These are phyloP conservation scores for Termitomyces heimii DNA, from an alignment of 768 basidiomycete genomes.

Conservation along the genomic window DNA sequence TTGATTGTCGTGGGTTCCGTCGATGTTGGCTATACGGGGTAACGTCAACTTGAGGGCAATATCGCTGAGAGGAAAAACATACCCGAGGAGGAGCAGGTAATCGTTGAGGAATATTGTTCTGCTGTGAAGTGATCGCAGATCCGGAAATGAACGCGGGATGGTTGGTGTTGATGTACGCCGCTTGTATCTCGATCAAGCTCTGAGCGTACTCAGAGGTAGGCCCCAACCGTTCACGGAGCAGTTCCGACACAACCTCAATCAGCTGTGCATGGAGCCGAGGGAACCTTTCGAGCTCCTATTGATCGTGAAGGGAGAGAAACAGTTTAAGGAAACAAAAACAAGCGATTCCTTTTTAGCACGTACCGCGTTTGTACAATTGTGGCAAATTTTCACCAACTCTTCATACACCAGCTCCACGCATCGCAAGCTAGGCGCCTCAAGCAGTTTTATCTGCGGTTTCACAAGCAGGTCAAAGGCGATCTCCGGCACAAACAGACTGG, in stretches of 20 bases:
- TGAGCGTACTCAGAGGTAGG: constrained; percentile 97
- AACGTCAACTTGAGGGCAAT: constrained; percentile 11
- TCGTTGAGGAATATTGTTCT: constrained; percentile 35
- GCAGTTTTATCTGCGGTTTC: constrained; percentile 95
- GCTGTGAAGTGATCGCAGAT: constrained; percentile 57
- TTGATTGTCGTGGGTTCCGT: constrained; percentile 57
- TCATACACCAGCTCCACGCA: constrained; percentile 99
- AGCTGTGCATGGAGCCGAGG: constrained; percentile 89
- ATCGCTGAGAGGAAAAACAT: constrained; percentile 20
- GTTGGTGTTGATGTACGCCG: constrained; percentile 99
- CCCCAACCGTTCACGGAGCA: constrained; percentile 89
- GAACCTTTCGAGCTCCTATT: constrained; percentile 91
- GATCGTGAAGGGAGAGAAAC: not conserved
- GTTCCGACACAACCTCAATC: constrained; percentile 95
- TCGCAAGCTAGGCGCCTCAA: constrained; percentile 90
- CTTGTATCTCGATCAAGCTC: constrained; percentile 94
- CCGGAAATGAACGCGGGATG: constrained; percentile 91
- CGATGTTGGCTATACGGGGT: constrained; percentile 48
- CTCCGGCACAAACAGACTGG: constrained; percentile 95
- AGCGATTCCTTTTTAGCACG: constrained; percentile 19
- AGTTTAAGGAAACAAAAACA: not conserved
- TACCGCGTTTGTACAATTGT: constrained; percentile 91
- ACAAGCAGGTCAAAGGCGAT: constrained; percentile 95
- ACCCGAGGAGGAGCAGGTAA: constrained; percentile 48
- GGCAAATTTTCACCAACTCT: constrained; percentile 98